These are phyloP conservation scores for Suillus lakei DNA, from an alignment of 768 basidiomycete species.

Conservation along the genomic window DNA sequence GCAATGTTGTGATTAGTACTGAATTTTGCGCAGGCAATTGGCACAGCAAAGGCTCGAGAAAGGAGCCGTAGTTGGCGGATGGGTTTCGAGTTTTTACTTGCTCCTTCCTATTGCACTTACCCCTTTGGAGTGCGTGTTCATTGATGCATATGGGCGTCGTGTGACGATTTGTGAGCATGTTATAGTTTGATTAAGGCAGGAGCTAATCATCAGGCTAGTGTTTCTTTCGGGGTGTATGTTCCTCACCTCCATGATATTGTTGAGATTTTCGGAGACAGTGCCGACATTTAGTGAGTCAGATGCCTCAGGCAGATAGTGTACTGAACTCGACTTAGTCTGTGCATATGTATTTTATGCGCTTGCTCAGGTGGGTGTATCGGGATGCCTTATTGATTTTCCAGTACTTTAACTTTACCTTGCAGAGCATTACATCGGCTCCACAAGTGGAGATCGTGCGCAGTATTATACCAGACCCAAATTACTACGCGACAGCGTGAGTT, in stretches of 20 bases:
- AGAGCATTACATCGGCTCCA: slow-evolving; percentile 43
- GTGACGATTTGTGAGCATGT: slow-evolving; percentile 40
- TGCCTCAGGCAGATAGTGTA: too few relatives aligned
- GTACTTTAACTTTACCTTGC: slow-evolving; percentile 4
- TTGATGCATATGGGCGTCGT: slow-evolving; percentile 45
- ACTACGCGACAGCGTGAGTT: slow-evolving; percentile 44
- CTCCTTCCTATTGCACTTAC: slow-evolving; percentile 44
- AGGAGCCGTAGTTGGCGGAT: slow-evolving; percentile 48
- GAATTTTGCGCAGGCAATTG: slow-evolving; percentile 37
- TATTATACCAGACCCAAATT: slow-evolving; percentile 46
- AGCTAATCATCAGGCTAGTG: slow-evolving; percentile 27
- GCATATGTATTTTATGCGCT: slow-evolving; percentile 49
- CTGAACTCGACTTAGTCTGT: slow-evolving; percentile 31
- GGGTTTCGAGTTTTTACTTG: slow-evolving; percentile 49
- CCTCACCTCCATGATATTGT: slow-evolving; percentile 45
- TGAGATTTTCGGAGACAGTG: slow-evolving; percentile 43
- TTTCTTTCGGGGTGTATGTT: slow-evolving; percentile 45
- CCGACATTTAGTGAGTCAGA: slow-evolving; percentile 40
- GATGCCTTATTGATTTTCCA: not conserved
- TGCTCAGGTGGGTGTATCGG: slow-evolving; percentile 35
- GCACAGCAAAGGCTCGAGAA: slow-evolving; percentile 46
- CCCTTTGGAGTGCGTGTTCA: slow-evolving; percentile 46
- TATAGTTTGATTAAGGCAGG: not conserved
- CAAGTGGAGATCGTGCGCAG: slow-evolving; percentile 49
- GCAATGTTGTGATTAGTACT: not conserved